Evolutionary conservation across 2,329 filamentous ascomycete species (phyloP), one percentile per base, ranked within the genome.

Genomic region (Kalmusia sp.): DNA sequence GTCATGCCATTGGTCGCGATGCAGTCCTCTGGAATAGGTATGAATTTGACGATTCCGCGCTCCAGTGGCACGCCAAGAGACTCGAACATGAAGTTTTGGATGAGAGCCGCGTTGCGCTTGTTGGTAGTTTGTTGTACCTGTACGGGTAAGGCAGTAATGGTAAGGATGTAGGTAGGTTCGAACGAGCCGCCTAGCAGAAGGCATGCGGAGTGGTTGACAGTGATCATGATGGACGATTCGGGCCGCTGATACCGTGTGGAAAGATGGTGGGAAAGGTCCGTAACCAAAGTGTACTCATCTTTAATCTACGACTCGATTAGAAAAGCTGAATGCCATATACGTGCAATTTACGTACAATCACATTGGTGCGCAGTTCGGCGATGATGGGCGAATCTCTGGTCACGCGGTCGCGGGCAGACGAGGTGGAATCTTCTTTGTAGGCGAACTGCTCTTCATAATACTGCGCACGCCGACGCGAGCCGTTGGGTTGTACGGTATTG

Each of bases 81-180:
- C 21, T 91, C 88, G 12, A 86, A 81, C 72, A 96, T 83, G 70
- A 90, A 88, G n/a, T 80, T 81, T 68, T 95, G 90, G 3, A 96
- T 83, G 15, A 96, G 76, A n/a, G 83, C 81, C 1, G 91, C 86
- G 71, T 93, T 95, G 57, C 91, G 86, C 70, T 90, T 89, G 76
- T 96, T 96, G 47, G 86, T 91, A 3, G 86, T 83, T 0, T 90
- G 85, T 55, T 88, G 87, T 52, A 95, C 77, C 59, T 91, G 83
- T 9, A 80, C 80, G 1, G 89, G 82, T 8, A 95, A 79, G 0
- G 91, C 87, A 30, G 84, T 87, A 54, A 96, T 84, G 28, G 85
- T 88, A 66, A 96, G 79, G 54, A 87, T 83, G 68, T 96, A 97
- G 17, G 91, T 90, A 3, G 91, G 89, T 45, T 92, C 88, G 58